Conservation (phyloP, 805 yeast species). For the Candida insectorum region DNA sequence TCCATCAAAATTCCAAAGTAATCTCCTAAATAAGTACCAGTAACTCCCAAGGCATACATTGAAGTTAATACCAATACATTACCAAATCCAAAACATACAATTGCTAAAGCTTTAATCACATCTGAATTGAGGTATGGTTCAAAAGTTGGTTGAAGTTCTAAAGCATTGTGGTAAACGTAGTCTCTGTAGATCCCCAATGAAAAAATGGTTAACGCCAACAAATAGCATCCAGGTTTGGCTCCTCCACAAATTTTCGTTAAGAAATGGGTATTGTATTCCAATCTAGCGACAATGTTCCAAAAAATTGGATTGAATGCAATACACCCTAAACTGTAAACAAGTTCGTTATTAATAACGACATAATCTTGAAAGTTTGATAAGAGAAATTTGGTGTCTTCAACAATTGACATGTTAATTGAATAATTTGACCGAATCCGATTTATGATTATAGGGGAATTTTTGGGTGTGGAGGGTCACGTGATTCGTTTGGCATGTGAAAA, state of each 20-base stretch:
- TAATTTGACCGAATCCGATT: too few relatives aligned
- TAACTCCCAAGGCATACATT: constrained; percentile 90
- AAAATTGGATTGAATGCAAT: constrained; percentile 91
- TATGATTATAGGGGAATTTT: too few relatives aligned
- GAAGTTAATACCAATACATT: constrained; percentile 77
- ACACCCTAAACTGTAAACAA: constrained; percentile 49
- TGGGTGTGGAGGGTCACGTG: constrained; percentile 1
- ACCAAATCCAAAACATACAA: constrained; percentile 58
- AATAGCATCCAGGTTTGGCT: constrained; percentile 73
- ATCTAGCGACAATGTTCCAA: constrained; percentile 91
- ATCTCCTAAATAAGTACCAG: constrained; percentile 96
- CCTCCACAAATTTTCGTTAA: constrained; percentile 74
- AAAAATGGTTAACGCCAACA: constrained; percentile 80
- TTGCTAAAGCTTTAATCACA: constrained; percentile 49
- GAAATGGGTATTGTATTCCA: constrained; percentile 74
- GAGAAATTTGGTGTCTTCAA: constrained; percentile 19
- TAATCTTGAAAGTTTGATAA: constrained; percentile 16
- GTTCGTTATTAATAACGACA: constrained; percentile 18
- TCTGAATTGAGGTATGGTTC: constrained; percentile 43
- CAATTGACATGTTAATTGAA: constrained; percentile 6
- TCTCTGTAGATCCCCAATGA: constrained; percentile 83
- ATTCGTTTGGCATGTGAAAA: not conserved
- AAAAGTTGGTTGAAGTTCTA: constrained; percentile 67
- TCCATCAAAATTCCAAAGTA: constrained; percentile 95
- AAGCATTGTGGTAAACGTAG: constrained; percentile 65